Evolutionary conservation across 768 basidiomycete genomes (phyloP).

Genomic region (Tylopilus felleus): DNA sequence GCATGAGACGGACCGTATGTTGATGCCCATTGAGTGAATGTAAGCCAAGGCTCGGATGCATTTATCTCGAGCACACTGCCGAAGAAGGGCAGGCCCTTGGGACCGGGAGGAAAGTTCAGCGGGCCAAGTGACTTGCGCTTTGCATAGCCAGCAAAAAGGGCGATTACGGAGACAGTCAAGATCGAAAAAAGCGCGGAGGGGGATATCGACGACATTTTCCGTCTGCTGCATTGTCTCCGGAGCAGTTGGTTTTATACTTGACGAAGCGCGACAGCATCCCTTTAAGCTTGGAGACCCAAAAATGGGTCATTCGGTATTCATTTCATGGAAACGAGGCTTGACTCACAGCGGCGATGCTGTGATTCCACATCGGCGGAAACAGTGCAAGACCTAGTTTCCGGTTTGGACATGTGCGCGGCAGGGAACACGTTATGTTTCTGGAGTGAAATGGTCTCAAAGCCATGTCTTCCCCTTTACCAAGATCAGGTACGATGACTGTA

Average conservation of each 20-base stretch:
- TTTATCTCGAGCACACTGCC: conserved; percentile 28
- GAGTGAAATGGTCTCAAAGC: background rate
- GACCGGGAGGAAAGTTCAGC: conserved; percentile 27
- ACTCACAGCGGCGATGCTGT: background rate
- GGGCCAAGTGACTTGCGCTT: conserved; percentile 7
- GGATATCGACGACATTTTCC: conserved; percentile 6
- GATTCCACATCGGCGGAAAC: background rate
- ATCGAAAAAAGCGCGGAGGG: conserved; percentile 6
- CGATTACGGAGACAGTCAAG: conserved; percentile 5
- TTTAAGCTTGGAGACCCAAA: background rate
- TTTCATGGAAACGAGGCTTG: conserved; percentile 5
- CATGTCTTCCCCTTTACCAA: background rate
- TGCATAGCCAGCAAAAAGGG: conserved; percentile 9
- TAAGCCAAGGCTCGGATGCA: conserved; percentile 29
- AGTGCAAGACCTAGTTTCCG: background rate
- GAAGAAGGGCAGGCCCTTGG: conserved; percentile 30
- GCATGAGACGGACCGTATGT: conserved; percentile 19
- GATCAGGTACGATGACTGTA: background rate
- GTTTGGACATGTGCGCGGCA: background rate
- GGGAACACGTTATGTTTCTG: background rate
- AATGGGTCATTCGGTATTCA: conserved; percentile 6
- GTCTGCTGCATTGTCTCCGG: background rate
- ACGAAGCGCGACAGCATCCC: background rate
- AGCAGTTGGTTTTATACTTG: conserved; percentile 15
- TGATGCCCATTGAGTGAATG: conserved; percentile 31